These are phyloP conservation scores for Diaporthe longicolla DNA, from an alignment of 2,329 filamentous ascomycete species.

Conservation along the genomic window DNA sequence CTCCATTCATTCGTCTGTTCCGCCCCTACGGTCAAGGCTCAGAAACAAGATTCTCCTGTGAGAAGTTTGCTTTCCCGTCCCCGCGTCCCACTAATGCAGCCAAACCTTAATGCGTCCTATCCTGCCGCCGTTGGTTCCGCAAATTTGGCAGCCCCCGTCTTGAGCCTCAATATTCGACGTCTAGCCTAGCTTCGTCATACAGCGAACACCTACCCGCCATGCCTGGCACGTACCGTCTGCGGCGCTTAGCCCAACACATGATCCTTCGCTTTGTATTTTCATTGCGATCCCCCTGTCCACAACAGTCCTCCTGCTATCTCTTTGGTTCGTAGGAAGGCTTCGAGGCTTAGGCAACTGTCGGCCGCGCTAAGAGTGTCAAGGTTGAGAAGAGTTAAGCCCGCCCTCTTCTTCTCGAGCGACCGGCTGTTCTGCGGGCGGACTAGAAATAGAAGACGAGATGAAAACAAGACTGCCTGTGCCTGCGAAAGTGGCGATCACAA, in stretches of 20 bases:
- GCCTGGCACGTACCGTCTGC: not conserved
- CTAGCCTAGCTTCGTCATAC: not conserved
- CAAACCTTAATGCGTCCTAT: slow-evolving; percentile 35
- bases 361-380: not conserved
- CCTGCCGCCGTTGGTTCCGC: slow-evolving; percentile 28
- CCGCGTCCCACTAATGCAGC: slow-evolving; percentile 35
- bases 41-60: slow-evolving; percentile 36
- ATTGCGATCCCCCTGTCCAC: not conserved
- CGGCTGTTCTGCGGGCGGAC: slow-evolving; percentile 20
- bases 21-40: slow-evolving; percentile 13
- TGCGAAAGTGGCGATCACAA: slow-evolving; percentile 35
- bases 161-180: slow-evolving; percentile 31
- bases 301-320: not conserved
- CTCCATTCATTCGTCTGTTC: slow-evolving; percentile 21
- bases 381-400: not conserved
- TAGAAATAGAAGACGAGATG: slow-evolving; percentile 29
- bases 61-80: slow-evolving; percentile 29
- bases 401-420: not conserved
- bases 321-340: not conserved
- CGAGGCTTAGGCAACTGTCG: not conserved
- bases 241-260: not conserved
- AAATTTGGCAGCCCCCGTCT: slow-evolving; percentile 13
- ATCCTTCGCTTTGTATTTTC: not conserved
- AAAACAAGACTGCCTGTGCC: slow-evolving; percentile 20
- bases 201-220: not conserved